These are phyloP conservation scores for Falciphora oryzae DNA, from an alignment of 2,329 filamentous ascomycete genomes.

Conservation along the genomic window DNA sequence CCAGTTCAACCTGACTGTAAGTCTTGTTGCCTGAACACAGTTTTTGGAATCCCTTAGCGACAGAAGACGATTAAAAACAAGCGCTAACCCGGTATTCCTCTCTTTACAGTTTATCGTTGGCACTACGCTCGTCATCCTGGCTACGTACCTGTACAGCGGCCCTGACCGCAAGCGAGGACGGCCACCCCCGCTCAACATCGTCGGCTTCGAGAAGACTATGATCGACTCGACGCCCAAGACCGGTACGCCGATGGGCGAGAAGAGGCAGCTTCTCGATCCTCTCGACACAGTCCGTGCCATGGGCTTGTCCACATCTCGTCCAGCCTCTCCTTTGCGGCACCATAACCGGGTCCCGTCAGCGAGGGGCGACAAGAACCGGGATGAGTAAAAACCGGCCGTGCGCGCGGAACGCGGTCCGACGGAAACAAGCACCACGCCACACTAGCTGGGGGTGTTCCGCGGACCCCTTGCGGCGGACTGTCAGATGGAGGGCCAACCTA, in stretches of 20 bases:
- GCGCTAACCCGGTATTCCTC: background rate
- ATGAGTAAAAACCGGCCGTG: conserved; percentile 24
- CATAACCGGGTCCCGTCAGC: conserved; percentile 30
- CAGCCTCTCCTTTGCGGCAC: conserved; percentile 36
- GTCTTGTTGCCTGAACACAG: conserved; percentile 27
- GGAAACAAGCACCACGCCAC: background rate
- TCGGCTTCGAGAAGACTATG: conserved; percentile 69
- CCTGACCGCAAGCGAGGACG: conserved; percentile 55
- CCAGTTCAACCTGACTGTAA: conserved; percentile 63
- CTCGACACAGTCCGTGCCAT: conserved; percentile 32
- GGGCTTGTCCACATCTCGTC: conserved; percentile 40
- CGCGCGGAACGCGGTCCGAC: background rate
- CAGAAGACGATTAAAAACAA: background rate
- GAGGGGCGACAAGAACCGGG: conserved; percentile 28
- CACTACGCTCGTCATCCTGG: conserved; percentile 68
- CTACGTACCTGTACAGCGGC: conserved; percentile 80
- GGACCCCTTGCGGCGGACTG: background rate
- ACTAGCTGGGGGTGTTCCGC: background rate
- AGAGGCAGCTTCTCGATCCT: conserved; percentile 33
- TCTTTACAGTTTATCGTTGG: conserved; percentile 69
- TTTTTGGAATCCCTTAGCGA: too few species aligned
- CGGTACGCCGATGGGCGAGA: conserved; percentile 21
- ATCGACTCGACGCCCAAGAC: conserved; percentile 42
- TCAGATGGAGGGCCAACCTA: background rate
- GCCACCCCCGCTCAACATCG: conserved; percentile 62